Evolutionary conservation across 306 rosid species (phyloP).

Genomic region (Purshia tridentata): DNA sequence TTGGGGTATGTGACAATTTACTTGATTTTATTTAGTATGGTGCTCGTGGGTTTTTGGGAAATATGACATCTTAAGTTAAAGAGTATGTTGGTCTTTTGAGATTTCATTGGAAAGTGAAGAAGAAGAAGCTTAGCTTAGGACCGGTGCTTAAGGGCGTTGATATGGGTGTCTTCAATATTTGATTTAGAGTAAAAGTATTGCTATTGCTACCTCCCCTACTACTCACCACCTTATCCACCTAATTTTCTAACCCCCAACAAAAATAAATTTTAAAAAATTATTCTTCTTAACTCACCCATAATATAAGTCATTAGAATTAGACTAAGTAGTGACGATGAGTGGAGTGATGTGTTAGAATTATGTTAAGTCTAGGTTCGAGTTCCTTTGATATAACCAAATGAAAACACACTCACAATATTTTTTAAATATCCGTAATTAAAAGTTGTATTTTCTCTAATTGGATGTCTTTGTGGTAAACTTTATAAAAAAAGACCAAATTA

Average conservation of each 20-base stretch:
- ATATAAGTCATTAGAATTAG: too few relatives aligned
- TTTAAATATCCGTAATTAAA: too few relatives aligned
- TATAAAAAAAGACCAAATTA: too few relatives aligned
- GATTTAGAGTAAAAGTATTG: neutral
- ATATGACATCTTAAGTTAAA: slow-evolving; percentile 76
- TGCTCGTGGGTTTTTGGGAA: slow-evolving; percentile 99
- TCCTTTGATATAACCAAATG: too few relatives aligned
- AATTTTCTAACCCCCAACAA: neutral
- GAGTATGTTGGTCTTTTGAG: slow-evolving; percentile 97
- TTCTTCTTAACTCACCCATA: too few relatives aligned
- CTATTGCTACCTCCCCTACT: neutral
- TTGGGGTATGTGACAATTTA: slow-evolving; percentile 50
- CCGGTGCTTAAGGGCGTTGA: slow-evolving; percentile 34
- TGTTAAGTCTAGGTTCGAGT: too few relatives aligned
- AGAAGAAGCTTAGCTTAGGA: slow-evolving; percentile 33
- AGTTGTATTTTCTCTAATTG: neutral
- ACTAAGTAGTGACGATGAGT: too few relatives aligned
- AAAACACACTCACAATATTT: too few relatives aligned
- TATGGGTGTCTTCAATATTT: slow-evolving; percentile 29
- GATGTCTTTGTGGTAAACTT: neutral
- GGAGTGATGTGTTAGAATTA: too few relatives aligned
- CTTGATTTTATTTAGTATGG: slow-evolving; percentile 51
- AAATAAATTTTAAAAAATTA: too few relatives aligned
- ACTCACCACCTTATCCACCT: neutral
- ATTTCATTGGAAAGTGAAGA: slow-evolving; percentile 71